Conservation (phyloP, 2,329 filamentous ascomycete genomes). For the Ceratocystis albifundus region DNA sequence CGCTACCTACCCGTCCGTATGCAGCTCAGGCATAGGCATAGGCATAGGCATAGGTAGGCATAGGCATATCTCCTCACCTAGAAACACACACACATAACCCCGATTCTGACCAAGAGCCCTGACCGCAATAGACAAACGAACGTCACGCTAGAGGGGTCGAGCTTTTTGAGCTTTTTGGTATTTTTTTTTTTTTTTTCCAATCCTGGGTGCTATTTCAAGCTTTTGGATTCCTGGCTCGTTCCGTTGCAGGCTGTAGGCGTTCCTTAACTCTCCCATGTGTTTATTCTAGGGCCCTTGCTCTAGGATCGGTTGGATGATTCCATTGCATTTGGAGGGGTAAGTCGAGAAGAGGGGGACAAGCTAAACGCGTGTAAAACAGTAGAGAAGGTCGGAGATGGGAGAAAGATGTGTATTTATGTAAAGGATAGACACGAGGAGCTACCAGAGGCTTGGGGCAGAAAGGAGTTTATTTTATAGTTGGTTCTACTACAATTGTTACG, state of each 20-base stretch:
- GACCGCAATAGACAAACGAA: not conserved
- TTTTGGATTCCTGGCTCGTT: conserved; percentile 5
- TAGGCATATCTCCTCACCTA: not conserved
- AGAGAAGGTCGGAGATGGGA: not conserved
- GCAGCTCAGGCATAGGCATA: not conserved
- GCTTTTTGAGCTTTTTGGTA: conserved; percentile 8
- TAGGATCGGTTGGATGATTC: not conserved
- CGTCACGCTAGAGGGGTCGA: conserved; percentile 10
- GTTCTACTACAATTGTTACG: not conserved
- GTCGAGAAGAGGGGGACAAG: not conserved
- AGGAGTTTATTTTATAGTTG: not conserved
- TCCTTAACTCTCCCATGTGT: conserved; percentile 2
- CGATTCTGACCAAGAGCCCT: not conserved
- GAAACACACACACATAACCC: not conserved
- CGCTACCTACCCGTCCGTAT: no score
- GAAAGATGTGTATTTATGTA: no score
- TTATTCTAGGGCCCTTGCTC: not conserved
- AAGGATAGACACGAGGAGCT: not conserved
- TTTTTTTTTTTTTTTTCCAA: not conserved
- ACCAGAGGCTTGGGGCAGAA: not conserved
- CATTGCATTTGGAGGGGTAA: conserved; percentile 6
- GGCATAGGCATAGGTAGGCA: no score
- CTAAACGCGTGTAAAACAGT: not conserved
- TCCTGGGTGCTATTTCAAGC: conserved; percentile 11
- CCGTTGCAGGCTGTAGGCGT: not conserved